phyloP scores from a whole-genome alignment of 2,329 filamentous ascomycete species.

The Calycina herbarum region DNA sequence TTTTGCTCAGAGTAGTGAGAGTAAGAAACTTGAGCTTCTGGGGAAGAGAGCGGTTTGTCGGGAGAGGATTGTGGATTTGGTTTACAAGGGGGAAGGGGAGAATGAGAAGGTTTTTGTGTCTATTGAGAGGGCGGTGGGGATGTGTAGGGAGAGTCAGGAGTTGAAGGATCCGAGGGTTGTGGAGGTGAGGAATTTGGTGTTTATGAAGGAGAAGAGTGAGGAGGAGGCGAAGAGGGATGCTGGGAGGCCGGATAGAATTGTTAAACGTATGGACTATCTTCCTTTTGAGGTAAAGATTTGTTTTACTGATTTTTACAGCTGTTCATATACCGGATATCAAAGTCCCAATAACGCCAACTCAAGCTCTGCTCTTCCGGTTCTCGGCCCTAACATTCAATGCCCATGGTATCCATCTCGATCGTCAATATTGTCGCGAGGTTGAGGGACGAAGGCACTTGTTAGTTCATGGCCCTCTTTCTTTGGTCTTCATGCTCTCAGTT shows the following conservation, averaged over 20 bases:
- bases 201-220: slow-evolving; percentile 50
- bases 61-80: slow-evolving; percentile 45
- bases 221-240: slow-evolving; percentile 22
- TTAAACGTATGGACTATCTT: slow-evolving; percentile 29
- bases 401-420: slow-evolving; percentile 85
- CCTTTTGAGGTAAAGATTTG: slow-evolving; percentile 8
- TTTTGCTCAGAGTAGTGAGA: slow-evolving; percentile 16
- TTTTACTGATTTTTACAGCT: slow-evolving; percentile 19
- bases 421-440: slow-evolving; percentile 62
- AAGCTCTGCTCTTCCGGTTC: slow-evolving; percentile 80
- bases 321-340: slow-evolving; percentile 48
- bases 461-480: slow-evolving; percentile 82
- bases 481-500: slow-evolving; percentile 73
- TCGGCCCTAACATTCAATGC: slow-evolving; percentile 91
- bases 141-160: slow-evolving; percentile 27
- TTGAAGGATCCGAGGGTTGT: slow-evolving; percentile 31
- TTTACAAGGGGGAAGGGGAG: slow-evolving; percentile 28
- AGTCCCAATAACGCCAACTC: slow-evolving; percentile 64
- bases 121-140: slow-evolving; percentile 32
- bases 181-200: slow-evolving; percentile 63
- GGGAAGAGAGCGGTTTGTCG: slow-evolving; percentile 43
- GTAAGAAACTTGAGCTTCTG: slow-evolving; percentile 20
- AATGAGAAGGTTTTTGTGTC: slow-evolving; percentile 37
- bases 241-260: slow-evolving; percentile 21
- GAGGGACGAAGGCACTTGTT: slow-evolving; percentile 77